Evolutionary conservation across 192 early-diverging fungal genomes (phyloP).

Genomic region (Bifiguratus adelaidae): DNA sequence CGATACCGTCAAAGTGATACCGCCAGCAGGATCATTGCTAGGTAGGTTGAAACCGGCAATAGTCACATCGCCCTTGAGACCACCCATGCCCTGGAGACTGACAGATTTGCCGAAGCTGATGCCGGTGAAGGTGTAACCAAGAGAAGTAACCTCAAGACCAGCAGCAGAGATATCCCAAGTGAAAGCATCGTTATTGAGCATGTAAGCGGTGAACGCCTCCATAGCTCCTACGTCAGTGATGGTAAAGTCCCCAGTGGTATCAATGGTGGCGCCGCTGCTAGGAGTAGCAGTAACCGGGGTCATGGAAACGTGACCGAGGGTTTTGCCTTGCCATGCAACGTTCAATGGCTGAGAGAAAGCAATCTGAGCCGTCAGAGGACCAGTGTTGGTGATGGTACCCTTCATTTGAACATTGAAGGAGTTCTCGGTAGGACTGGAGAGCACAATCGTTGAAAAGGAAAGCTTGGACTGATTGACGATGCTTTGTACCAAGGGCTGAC

Average conservation of each 20-base stretch:
- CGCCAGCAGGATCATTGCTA: constrained; percentile 39
- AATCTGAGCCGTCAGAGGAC: constrained; percentile 36
- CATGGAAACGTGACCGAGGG: constrained; percentile 34
- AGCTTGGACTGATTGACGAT: constrained; percentile 30
- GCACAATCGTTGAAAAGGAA: constrained; percentile 17
- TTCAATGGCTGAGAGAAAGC: constrained; percentile 25
- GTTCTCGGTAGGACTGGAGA: constrained; percentile 24
- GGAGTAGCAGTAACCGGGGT: constrained; percentile 24
- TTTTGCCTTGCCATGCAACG: constrained; percentile 21
- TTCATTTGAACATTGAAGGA: constrained; percentile 27
- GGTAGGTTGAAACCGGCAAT: constrained; percentile 37
- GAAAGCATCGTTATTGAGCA: constrained; percentile 35
- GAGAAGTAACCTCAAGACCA: constrained; percentile 36
- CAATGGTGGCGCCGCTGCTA: constrained; percentile 33
- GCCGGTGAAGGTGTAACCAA: constrained; percentile 32
- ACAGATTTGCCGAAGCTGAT: constrained; percentile 39
- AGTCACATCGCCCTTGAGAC: constrained; percentile 25
- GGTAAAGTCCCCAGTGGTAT: constrained; percentile 21
- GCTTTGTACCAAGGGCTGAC: constrained; percentile 39
- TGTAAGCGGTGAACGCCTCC: constrained; percentile 29
- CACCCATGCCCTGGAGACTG: constrained; percentile 26
- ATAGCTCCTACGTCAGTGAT: constrained; percentile 29
- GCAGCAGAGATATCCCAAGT: constrained; percentile 33
- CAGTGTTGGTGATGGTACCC: constrained; percentile 32
- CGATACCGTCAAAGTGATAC: constrained; percentile 50